Base-by-base conservation (phyloP, 345 rosid genomes). In the Eutrema yunnanense region DNA sequence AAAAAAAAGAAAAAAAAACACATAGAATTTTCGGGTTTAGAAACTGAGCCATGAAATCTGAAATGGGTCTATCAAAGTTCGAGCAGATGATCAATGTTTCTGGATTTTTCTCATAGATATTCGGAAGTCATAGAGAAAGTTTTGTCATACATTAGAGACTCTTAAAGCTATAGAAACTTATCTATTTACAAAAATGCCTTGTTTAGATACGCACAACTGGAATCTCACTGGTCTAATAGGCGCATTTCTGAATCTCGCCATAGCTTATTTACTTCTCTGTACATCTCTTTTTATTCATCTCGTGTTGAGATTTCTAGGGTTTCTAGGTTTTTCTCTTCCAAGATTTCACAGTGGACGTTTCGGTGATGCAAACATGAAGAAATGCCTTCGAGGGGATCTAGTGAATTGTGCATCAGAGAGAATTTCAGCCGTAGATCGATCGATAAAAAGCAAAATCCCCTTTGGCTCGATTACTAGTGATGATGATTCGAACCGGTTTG, bases 221-320 rank as follows among this genome's bases (percentile, higher is more conserved):
- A 83, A 82, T 27, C 62, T 86, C 46, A 59, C 76, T 68, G 75
- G 62, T 44, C 72, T 84, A 62, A 80, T 83, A 50, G 84, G 86
- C 65, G 88, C 87, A 44, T 87, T 82, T 77, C 85, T 84, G 63
- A 85, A 90, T 82, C 86, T 89, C 41, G 49, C 73, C 27, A 65
- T 86, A 36, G 81, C 86, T 30, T 84, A 69, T 76, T 56, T 83
- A 26, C 80, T 87, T 53, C 81, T 90, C 27, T 87, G 84, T 67
- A 86, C 82, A 67, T 86, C 90, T 56, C 51, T 82, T 33, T 73
- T 76, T 77, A 78, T 83, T 44, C 87, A 78, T 73, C 32, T 80
- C 9, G 70, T 77, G 1, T 80, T 89, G 14, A 85, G 72, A 59
- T 82, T 84, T 74, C 76, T 90, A 57, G 76, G 69, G 72, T 52